These are phyloP conservation scores for Vigna nakashimae DNA, from an alignment of 306 rosid genomes.

Conservation along the genomic window DNA sequence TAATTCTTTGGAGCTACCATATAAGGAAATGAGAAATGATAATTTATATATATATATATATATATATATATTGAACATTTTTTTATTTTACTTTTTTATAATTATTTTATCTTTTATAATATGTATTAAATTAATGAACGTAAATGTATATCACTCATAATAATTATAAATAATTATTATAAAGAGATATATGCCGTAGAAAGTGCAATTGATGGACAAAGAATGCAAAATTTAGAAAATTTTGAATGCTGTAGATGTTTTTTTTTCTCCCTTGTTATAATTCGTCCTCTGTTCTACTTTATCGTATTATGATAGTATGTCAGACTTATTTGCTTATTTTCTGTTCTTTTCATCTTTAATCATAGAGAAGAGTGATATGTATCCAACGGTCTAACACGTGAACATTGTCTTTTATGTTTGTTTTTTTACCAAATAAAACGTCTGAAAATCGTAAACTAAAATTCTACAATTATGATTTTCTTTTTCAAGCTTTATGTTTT, in stretches of 20 bases:
- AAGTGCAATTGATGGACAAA: background rate
- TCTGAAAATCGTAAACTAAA: background rate
- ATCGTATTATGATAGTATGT: background rate
- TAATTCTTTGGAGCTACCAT: background rate
- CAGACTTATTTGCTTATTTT: slow-evolving; percentile 8
- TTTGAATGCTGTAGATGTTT: background rate
- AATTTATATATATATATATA: too few relatives aligned
- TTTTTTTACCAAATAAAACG: background rate
- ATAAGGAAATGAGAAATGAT: background rate
- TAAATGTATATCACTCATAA: too few relatives aligned
- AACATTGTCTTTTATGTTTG: slow-evolving; percentile 1
- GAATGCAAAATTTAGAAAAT: background rate
- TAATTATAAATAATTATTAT: too few relatives aligned
- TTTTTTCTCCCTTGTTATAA: background rate
- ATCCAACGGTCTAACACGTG: slow-evolving; percentile 13
- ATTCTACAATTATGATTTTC: background rate
- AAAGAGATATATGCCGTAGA: background rate
- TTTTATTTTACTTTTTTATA: too few relatives aligned
- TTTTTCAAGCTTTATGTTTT: too few relatives aligned
- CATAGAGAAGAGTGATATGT: background rate
- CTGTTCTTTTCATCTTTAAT: background rate
- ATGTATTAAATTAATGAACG: too few relatives aligned
- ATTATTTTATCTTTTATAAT: too few relatives aligned
- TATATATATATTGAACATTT: too few relatives aligned
- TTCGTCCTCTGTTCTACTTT: background rate